Conservation (phyloP, 179 eudicot genomes). For the Beta macrorhiza region DNA sequence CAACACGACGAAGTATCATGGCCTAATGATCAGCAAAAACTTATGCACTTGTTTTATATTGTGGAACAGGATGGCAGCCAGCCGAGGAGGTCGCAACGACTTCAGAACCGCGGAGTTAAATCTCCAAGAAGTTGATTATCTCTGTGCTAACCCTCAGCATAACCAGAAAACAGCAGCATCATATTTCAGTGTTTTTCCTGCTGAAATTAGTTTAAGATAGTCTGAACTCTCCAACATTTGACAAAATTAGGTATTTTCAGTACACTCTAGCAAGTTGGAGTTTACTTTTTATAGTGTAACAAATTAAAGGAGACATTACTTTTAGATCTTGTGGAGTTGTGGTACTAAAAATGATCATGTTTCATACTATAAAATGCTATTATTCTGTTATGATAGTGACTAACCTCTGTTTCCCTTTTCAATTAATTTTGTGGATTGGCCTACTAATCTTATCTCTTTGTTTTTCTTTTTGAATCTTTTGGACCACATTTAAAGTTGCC, state of each 20-base stretch:
- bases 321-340: neutral
- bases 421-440: conserved; percentile 12
- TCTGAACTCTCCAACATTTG: neutral
- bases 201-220: conserved; percentile 18
- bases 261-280: neutral
- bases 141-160: neutral
- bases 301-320: neutral
- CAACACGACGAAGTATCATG: neutral
- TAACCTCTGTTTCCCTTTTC: conserved; percentile 6
- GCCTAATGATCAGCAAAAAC: neutral
- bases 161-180: conserved; percentile 4
- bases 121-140: conserved; percentile 3
- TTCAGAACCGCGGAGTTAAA: conserved; percentile 11
- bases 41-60: neutral
- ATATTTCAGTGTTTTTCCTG: conserved; percentile 23
- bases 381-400: conserved; percentile 20
- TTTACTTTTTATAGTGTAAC: neutral
- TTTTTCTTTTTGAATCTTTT: conserved; percentile 18
- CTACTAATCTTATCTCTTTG: conserved; percentile 34
- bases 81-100: conserved; percentile 23
- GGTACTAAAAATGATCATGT: conserved; percentile 8
- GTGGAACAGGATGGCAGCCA: conserved; percentile 22
- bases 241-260: neutral
- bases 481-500: conserved; percentile 15
- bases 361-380: neutral